Percentiles rank a stretch among this genome's conserved stretches.
Evolutionary conservation across 2,329 filamentous ascomycete species (phyloP).

Genomic region (Tolypocladium tundrense): DNA sequence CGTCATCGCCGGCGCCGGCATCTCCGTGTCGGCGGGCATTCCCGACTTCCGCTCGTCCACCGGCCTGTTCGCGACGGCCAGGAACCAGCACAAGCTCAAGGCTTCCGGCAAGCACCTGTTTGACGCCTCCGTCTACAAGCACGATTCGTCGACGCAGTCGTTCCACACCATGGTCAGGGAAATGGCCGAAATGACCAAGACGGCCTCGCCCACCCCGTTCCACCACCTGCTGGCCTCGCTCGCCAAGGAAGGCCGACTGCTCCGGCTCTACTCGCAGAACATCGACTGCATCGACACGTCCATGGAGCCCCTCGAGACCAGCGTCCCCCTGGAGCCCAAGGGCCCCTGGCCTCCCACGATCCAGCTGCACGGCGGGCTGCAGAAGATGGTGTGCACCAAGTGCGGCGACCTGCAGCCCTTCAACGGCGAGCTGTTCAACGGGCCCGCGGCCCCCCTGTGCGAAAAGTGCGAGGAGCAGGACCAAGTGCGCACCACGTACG

Average conservation of each 20-base stretch:
- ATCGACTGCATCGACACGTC: constrained; percentile 90
- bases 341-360: constrained; percentile 90
- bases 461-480: constrained; percentile 65
- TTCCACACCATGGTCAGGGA: constrained; percentile 96
- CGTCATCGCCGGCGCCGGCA: constrained; percentile 90
- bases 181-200: constrained; percentile 67
- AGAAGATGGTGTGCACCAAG: constrained; percentile 96
- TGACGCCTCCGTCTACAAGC: constrained; percentile 94
- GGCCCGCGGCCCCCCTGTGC: constrained; percentile 75
- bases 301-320: constrained; percentile 68
- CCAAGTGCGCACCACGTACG: constrained; percentile 60
- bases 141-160: constrained; percentile 75
- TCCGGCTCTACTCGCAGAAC: constrained; percentile 93
- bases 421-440: constrained; percentile 68
- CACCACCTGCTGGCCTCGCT: constrained; percentile 90
- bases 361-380: constrained; percentile 85
- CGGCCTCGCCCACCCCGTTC: constrained; percentile 74
- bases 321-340: constrained; percentile 69
- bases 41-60: constrained; percentile 91
- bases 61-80: constrained; percentile 78
- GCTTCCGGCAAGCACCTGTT: constrained; percentile 87
- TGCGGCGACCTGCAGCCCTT: constrained; percentile 71
- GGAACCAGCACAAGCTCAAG: constrained; percentile 82
- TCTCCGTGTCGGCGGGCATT: constrained; percentile 93
- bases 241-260: constrained; percentile 72